Conservation (phyloP, 257 asterid species). For the Lycium barbarum region DNA sequence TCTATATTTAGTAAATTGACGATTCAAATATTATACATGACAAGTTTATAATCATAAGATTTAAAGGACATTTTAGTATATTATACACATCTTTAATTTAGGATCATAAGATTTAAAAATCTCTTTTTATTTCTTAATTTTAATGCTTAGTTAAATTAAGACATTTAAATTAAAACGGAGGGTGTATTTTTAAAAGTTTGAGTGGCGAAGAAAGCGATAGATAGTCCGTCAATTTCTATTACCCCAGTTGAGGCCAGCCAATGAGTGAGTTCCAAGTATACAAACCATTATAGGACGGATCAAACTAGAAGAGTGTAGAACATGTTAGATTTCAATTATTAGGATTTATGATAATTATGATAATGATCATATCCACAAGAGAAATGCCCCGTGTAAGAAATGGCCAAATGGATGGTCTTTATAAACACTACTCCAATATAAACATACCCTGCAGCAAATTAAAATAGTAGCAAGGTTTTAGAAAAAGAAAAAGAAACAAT, state of each 20-base stretch:
- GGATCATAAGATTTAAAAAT: too few relatives aligned
- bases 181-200: too few relatives aligned
- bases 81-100: too few relatives aligned
- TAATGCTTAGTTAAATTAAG: too few relatives aligned
- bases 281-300: neutral
- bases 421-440: neutral
- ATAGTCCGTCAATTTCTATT: neutral
- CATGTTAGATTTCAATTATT: neutral
- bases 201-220: neutral
- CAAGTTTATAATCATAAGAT: too few relatives aligned
- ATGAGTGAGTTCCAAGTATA: neutral
- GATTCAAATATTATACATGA: too few relatives aligned
- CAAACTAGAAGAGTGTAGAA: neutral
- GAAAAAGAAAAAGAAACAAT: neutral
- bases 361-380: neutral
- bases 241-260: neutral
- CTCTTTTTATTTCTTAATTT: too few relatives aligned
- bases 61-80: too few relatives aligned
- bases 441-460: neutral
- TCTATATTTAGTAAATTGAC: too few relatives aligned
- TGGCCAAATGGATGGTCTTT: neutral
- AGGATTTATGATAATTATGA: neutral
- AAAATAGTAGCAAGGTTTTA: neutral
- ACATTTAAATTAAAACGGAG: too few relatives aligned
- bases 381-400: constrained; percentile 2